Evolutionary conservation across 177 flowering plant species (phyloP), one percentile per base, ranked within the genome.

Genomic region (Vitis hybrid): DNA sequence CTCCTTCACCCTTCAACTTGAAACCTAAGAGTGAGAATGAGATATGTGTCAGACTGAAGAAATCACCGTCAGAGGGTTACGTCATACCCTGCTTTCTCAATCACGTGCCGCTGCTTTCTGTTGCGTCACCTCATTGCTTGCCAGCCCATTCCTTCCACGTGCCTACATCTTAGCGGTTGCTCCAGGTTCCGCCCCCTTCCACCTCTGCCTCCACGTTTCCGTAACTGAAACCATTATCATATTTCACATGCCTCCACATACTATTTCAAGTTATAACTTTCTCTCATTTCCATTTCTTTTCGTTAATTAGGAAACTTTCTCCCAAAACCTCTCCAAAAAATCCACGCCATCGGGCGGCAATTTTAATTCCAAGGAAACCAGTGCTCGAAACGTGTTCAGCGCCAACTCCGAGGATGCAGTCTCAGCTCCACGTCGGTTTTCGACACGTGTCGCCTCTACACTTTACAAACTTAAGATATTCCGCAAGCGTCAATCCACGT

Each of bases 111-210:
- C 17, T 54, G 57, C 17, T 14, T 54, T 54, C 57, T 54, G 71
- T 50, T 51, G 49, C 64, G 71, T 69, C 71, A 69, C 71, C 20
- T 60, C 65, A 69, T 54, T 69, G 71, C 71, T 69, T 61, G 58
- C 24, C 71, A 69, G 71, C 72, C 30, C 11, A 62, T 13, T 27
- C 72, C 53, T 41, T 20, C 17, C 12, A 32, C 61, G 72, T 70
- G 59, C 61, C 51, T 10, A 3, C 3, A 5, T 12, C 17, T 15
- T 13, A 14, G 57, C n/a, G 6, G 57, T 17, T 6, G n/a, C n/a
- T 27, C 0, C 30, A 27, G 30, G 3, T 27, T 27, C 8, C 8
- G 17, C 17, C 57, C 17, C 17, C 17, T 27, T 27, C 30, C 27
- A 24, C 0, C 27, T 24, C 3, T 24, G 27, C 0, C 57, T 17